These are phyloP conservation scores for Telopea speciosissima DNA, from an alignment of 177 flowering plant species.

Conservation along the genomic window DNA sequence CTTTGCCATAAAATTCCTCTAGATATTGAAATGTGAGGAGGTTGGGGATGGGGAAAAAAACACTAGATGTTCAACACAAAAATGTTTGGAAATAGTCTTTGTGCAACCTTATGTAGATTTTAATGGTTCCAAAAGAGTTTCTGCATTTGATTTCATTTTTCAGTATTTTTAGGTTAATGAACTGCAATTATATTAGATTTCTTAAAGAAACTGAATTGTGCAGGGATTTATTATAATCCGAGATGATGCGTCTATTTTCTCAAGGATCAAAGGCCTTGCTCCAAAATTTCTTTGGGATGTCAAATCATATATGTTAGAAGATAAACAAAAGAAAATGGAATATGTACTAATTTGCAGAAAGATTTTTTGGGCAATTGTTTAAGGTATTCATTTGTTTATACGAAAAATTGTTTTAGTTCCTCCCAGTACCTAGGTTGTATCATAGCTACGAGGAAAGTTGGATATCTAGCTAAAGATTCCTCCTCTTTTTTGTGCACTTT, in stretches of 20 bases:
- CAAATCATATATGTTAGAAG: conserved; percentile 45
- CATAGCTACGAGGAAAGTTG: too few relatives aligned
- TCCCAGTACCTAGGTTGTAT: not conserved
- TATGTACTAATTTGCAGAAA: conserved; percentile 68
- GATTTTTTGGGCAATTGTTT: conserved; percentile 80
- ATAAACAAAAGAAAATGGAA: conserved; percentile 48
- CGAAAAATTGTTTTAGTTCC: not conserved
- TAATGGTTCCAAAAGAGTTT: too few relatives aligned
- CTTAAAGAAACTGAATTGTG: conserved; percentile 13
- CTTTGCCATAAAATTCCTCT: too few relatives aligned
- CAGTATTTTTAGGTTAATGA: not conserved
- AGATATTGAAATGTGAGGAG: too few relatives aligned
- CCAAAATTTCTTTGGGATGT: conserved; percentile 88
- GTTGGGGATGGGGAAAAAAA: too few relatives aligned
- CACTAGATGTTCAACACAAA: too few relatives aligned
- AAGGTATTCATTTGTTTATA: conserved; percentile 13
- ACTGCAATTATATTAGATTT: not conserved
- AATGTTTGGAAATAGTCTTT: too few relatives aligned
- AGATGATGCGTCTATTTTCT: conserved; percentile 54
- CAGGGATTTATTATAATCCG: conserved; percentile 86
- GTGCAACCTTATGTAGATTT: too few relatives aligned
- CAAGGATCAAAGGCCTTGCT: conserved; percentile 59
- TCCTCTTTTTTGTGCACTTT: not conserved
- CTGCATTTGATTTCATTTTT: not conserved
- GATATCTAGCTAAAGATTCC: not conserved